A percentile compares a stretch with the other conserved stretches of the same genome.
Conservation (phyloP, 2,329 filamentous ascomycete species). For the Calonectria fujianensis region DNA sequence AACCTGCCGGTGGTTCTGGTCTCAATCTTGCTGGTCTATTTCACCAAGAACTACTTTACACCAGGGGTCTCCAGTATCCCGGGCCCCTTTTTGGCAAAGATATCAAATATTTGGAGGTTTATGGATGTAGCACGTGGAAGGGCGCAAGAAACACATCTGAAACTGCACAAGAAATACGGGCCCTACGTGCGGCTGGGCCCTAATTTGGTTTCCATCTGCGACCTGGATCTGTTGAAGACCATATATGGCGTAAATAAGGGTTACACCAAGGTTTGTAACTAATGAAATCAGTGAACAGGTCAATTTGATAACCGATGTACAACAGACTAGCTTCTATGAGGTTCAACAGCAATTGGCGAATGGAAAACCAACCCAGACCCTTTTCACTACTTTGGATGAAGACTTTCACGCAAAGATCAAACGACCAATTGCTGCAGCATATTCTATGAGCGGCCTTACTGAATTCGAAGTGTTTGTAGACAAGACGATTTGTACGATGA, state of each 20-base stretch:
- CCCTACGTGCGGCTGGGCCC: constrained; percentile 14
- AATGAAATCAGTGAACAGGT: too few species aligned
- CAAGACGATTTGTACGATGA: constrained; percentile 4
- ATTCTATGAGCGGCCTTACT: constrained; percentile 18
- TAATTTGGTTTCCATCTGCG: constrained; percentile 6
- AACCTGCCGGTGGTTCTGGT: not conserved
- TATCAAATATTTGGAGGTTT: constrained; percentile 24
- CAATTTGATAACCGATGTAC: not conserved
- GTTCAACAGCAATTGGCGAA: constrained; percentile 28
- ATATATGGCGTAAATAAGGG: constrained; percentile 14
- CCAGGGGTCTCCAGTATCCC: not conserved
- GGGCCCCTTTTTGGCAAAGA: constrained; percentile 12
- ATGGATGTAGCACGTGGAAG: constrained; percentile 13
- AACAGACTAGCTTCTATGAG: constrained; percentile 23
- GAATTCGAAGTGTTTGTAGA: constrained; percentile 26
- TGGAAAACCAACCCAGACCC: constrained; percentile 21
- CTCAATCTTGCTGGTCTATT: not conserved
- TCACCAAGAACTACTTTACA: not conserved
- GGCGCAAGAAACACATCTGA: constrained; percentile 20
- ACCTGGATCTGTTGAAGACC: constrained; percentile 4
- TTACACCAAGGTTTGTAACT: not conserved
- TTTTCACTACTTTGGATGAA: constrained; percentile 26
- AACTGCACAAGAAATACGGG: constrained; percentile 7
- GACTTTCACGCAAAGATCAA: constrained; percentile 28
- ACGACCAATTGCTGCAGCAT: constrained; percentile 3